phyloP scores from a whole-genome alignment of 2,329 filamentous ascomycete genomes.

The Fusarium sp. region DNA sequence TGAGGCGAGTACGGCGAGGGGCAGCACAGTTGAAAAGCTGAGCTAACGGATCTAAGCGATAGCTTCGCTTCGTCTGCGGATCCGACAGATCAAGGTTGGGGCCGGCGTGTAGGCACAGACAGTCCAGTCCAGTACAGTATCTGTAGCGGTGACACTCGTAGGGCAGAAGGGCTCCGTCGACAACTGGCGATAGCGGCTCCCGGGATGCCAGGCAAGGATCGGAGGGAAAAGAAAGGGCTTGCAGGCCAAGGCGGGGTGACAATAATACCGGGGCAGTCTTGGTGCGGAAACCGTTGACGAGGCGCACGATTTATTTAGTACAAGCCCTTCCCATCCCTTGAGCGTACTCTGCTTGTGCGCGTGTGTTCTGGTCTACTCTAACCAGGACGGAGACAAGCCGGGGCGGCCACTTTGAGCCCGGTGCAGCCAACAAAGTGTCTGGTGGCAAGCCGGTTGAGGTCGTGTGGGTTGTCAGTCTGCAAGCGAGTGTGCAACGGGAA shows the following conservation, averaged over 20 bases:
- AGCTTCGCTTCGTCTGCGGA: conserved; percentile 17
- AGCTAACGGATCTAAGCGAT: conserved; percentile 22
- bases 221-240: conserved; percentile 2
- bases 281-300: not conserved
- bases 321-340: not conserved
- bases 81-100: conserved; percentile 20
- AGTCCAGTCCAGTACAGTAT: not conserved
- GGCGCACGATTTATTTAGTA: not conserved
- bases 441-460: not conserved
- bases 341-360: not conserved
- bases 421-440: not conserved
- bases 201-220: conserved; percentile 19
- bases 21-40: conserved; percentile 15
- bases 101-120: conserved; percentile 7
- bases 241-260: conserved; percentile 3
- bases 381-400: not conserved
- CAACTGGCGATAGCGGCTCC: conserved; percentile 24
- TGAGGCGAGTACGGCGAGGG: conserved; percentile 5
- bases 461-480: conserved; percentile 1
- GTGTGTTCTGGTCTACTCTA: not conserved
- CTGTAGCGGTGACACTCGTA: conserved; percentile 11
- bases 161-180: conserved; percentile 8
- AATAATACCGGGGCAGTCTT: not conserved
- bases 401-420: not conserved
- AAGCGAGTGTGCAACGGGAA: conserved; percentile 19